Base-by-base conservation (phyloP, 2,329 filamentous ascomycete species). In the Thielaviopsis punctulata region DNA sequence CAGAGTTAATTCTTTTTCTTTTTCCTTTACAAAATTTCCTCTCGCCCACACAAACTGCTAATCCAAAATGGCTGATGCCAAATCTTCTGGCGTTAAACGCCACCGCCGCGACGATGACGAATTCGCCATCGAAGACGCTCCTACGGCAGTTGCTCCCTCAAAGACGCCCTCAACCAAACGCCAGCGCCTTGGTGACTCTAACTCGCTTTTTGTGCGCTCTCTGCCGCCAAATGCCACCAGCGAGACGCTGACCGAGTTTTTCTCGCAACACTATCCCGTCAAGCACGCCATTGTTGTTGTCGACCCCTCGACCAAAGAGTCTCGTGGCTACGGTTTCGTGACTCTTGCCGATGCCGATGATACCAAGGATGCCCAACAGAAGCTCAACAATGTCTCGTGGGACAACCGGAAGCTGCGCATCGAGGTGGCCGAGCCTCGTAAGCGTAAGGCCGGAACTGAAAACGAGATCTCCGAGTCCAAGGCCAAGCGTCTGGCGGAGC, bases 341-440 rank as follows among this genome's bases (percentile, higher is more conserved):
- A 96, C 92, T 2, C 92, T 98, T 61, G 86, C 89, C 60, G 92
- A 98, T 63, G 77, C 84, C 25, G 89, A 95, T 58, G 92, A 98
- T 70, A 89, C 90, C 12, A 71, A 81, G 58, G 77, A 82, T 57
- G 93, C 92, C 18, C 77, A 85, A 62, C 77, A 82, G 53, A 84
- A 93, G 64, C 77, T 95, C 62, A 79, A 95, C 65, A 85, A 86
- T 56, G 74, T 83, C 45, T 69, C 79, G 23, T 77, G 95, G 59
- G 78, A 88, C 48, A 90, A 89, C 19, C 80, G 83, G 60, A 86
- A 84, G 57, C 80, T 98, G 60, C 81, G 80, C 54, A 77, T 96
- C 51, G 92, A 98, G 59, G 73, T 94, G 62, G 92, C 92, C 33
- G 84, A 95, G 66, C 80, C 85, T 3, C 79, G 93, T 65, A 80